Conservation (phyloP, 2,329 filamentous ascomycete species). For the Pseudopithomyces chartarum region DNA sequence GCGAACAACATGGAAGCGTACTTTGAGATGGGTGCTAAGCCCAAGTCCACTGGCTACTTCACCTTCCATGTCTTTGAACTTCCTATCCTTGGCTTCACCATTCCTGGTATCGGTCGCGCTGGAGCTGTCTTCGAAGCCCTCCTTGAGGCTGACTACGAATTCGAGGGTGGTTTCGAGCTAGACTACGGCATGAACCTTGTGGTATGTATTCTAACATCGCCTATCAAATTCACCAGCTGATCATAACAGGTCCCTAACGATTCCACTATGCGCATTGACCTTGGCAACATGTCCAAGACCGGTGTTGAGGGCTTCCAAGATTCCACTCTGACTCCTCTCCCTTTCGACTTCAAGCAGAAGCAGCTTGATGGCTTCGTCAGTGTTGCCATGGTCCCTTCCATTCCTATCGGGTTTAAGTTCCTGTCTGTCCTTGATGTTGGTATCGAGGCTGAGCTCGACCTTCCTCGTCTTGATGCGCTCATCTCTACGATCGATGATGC, state of each 20-base stretch:
- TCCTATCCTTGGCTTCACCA: conserved; percentile 37
- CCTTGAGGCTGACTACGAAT: conserved; percentile 32
- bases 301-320: conserved; percentile 34
- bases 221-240: conserved; percentile 5
- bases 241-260: conserved; percentile 30
- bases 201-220: conserved; percentile 21
- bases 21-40: conserved; percentile 41
- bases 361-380: conserved; percentile 33
- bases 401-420: conserved; percentile 44
- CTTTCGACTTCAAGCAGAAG: conserved; percentile 36
- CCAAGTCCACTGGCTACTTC: conserved; percentile 26
- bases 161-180: conserved; percentile 36
- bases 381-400: conserved; percentile 37
- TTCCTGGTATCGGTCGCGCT: conserved; percentile 44
- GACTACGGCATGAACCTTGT: conserved; percentile 44
- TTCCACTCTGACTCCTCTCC: conserved; percentile 35
- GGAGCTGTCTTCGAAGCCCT: conserved; percentile 40
- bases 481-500: conserved; percentile 26
- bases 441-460: conserved; percentile 35
- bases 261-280: conserved; percentile 36
- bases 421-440: conserved; percentile 30
- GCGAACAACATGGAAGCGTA: conserved; percentile 37
- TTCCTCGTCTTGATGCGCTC: conserved; percentile 37
- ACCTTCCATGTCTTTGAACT: conserved; percentile 27
- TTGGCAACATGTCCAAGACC: conserved; percentile 30